Percentiles rank a stretch among this genome's conserved stretches.
Evolutionary conservation across 1,284 basidiomycete species (phyloP).

Genomic region (Anthracocystis panici-leucophaei): DNA sequence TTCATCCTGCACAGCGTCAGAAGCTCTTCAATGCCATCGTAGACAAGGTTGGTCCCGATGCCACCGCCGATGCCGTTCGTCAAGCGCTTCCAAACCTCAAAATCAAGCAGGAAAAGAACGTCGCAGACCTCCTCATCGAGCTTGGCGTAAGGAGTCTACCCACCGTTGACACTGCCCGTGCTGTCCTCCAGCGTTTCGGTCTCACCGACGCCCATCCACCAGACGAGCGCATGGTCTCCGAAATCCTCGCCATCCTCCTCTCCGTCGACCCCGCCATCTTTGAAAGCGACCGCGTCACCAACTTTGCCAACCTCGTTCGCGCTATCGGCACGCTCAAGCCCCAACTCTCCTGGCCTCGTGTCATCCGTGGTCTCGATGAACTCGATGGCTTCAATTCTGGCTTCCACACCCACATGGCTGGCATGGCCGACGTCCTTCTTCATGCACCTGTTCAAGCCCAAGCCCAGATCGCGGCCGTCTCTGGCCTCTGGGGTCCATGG

Average conservation of each 20-base stretch:
- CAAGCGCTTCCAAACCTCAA: constrained; percentile 66
- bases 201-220: constrained; percentile 47
- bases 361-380: constrained; percentile 70
- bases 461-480: constrained; percentile 70
- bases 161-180: constrained; percentile 49
- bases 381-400: constrained; percentile 70
- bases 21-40: constrained; percentile 62
- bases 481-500: constrained; percentile 75
- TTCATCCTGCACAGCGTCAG: constrained; percentile 58
- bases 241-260: constrained; percentile 62
- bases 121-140: constrained; percentile 58
- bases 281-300: constrained; percentile 46
- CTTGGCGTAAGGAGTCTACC: constrained; percentile 54
- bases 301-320: constrained; percentile 49
- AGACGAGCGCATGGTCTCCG: constrained; percentile 54
- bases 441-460: constrained; percentile 24
- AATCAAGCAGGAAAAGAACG: constrained; percentile 47
- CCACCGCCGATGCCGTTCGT: constrained; percentile 58
- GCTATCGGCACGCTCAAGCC: constrained; percentile 32
- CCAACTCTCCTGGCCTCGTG: constrained; percentile 64
- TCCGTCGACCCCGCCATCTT: constrained; percentile 46
- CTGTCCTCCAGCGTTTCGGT: constrained; percentile 57
- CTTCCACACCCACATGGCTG: constrained; percentile 66
- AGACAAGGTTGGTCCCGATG: constrained; percentile 63
- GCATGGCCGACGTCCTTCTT: constrained; percentile 64